Evolutionary conservation across 106 monocot species (phyloP), one percentile per base, ranked within the genome.

Genomic region (Gastrodia elata): DNA sequence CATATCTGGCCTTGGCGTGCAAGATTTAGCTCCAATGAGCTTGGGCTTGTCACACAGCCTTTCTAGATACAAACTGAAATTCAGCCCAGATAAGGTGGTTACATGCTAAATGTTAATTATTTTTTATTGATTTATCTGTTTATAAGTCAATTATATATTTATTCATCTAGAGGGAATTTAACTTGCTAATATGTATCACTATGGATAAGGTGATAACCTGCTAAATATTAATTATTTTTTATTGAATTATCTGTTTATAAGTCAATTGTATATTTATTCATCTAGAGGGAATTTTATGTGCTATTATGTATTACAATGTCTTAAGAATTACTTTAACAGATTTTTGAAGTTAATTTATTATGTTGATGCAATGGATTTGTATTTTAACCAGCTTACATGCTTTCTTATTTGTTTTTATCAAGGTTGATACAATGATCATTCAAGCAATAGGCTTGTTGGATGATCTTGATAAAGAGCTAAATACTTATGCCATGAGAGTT

Each of bases 351-450:
- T 65, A 6, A n/a, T n/a, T n/a, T n/a, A n/a, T n/a, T n/a, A n/a
- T n/a, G n/a, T 65, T 65, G 34, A 65, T 65, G 10, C 2, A 2
- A 61, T 61, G 32, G 13, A 32, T 32, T 61, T 30, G 27, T 61
- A 38, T 38, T 67, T n/a, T n/a, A 67, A 3, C 20, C 2, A 36
- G 35, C 67, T 67, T 18, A 35, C 67, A 20, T 20, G n/a, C 37
- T 4, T 38, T 36, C 38, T 67, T 0, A 35, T 22, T 69, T 71
- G 14, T 79, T 11, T 13, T n/a, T n/a, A n/a, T n/a, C n/a, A n/a
- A 91, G 95, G 95, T 92, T 44, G 95, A 95, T 77, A 95, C 95
- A 36, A 95, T 95, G 95, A 86, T 95, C 71, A 80, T 95, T 77
- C 95, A 95, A 61, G 95, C 95, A 36, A 93, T 98, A 81, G 91